Evolutionary conservation across 164 flowering plant species (phyloP).

Genomic region (Hamamelis virginiana): DNA sequence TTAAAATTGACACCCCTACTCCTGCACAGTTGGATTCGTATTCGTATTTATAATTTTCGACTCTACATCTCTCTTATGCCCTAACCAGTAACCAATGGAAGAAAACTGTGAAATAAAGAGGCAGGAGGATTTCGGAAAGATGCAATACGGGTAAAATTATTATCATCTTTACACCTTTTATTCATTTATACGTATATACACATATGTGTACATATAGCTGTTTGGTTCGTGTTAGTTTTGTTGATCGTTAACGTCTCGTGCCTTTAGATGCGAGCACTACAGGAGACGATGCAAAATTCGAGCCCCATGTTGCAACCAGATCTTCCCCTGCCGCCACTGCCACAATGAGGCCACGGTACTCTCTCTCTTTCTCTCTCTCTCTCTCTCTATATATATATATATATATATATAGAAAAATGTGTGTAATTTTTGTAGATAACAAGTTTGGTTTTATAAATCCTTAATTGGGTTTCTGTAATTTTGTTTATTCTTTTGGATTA

Average conservation of each 20-base stretch:
- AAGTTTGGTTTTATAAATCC: not conserved
- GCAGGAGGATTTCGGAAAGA: not conserved
- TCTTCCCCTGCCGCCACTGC: conserved; percentile 56
- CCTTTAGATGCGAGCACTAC: conserved; percentile 47
- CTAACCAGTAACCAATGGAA: conserved; percentile 1
- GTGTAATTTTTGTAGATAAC: not conserved
- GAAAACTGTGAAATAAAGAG: not conserved
- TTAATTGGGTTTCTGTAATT: not conserved
- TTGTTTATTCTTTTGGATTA: conserved; percentile 7
- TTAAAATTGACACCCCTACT: no score
- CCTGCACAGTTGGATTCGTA: no score
- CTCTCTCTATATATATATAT: not conserved
- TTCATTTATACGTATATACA: not conserved
- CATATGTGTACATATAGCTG: no score
- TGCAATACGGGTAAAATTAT: not conserved
- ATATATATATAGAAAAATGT: not conserved
- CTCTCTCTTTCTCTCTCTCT: not conserved
- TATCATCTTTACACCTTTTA: not conserved
- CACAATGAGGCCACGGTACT: conserved; percentile 51
- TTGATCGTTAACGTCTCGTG: no score
- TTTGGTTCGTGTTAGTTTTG: no score
- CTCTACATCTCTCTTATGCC: no score
- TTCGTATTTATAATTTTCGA: no score
- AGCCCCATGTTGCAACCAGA: conserved; percentile 48
- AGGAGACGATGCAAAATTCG: conserved; percentile 47